Percentiles rank a stretch among this genome's conserved stretches.
Conservation (phyloP, 2,329 filamentous ascomycete genomes). For the Davidsoniella virescens region DNA sequence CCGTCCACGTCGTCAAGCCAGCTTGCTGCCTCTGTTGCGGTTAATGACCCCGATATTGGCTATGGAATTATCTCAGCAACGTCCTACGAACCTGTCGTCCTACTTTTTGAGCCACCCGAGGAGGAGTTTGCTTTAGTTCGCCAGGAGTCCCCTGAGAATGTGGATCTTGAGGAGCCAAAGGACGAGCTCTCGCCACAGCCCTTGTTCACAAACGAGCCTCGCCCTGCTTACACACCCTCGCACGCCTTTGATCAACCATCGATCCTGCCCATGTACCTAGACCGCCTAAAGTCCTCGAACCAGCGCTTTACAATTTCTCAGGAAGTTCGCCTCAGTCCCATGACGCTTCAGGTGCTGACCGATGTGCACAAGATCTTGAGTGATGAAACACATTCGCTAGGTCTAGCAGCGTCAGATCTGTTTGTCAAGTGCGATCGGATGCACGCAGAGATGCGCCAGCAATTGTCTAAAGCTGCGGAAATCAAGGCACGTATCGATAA, state of each 20-base stretch:
- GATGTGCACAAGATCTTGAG: constrained; percentile 56
- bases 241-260: constrained; percentile 42
- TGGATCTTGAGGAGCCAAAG: neutral
- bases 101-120: constrained; percentile 45
- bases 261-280: constrained; percentile 37
- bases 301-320: constrained; percentile 47
- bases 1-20: constrained; percentile 29
- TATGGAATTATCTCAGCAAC: constrained; percentile 47
- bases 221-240: constrained; percentile 49
- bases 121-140: constrained; percentile 22
- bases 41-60: constrained; percentile 46
- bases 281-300: constrained; percentile 40
- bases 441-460: constrained; percentile 49
- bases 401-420: constrained; percentile 53
- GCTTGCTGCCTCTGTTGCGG: constrained; percentile 35
- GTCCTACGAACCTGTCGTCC: constrained; percentile 37
- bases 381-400: constrained; percentile 51
- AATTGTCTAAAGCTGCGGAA: constrained; percentile 49
- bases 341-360: constrained; percentile 55
- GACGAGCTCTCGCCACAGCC: constrained; percentile 19
- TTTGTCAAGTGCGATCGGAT: constrained; percentile 56
- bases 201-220: constrained; percentile 42
- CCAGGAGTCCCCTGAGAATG: constrained; percentile 8
- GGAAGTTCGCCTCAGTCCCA: constrained; percentile 52
- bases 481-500: constrained; percentile 50